phyloP scores from a whole-genome alignment of 352 stramenopile genomes.

The Phytophthora parvispora region DNA sequence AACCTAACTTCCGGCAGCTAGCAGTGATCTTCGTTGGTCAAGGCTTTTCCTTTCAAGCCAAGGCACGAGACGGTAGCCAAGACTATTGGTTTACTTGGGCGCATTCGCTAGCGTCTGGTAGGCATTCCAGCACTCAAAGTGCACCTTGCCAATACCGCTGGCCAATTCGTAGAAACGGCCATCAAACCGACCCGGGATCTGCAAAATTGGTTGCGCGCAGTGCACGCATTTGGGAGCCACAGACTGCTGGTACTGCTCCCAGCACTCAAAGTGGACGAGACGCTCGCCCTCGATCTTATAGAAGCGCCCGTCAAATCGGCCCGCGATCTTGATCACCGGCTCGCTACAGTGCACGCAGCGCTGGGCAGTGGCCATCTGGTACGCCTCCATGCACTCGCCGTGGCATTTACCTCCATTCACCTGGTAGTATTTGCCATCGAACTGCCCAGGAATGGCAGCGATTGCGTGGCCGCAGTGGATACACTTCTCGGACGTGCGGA shows the following conservation, averaged over 20 bases:
- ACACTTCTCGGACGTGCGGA: conserved; percentile 84
- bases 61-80: conserved; percentile 11
- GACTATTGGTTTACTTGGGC: conserved; percentile 17
- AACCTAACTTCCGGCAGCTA: too few relatives aligned
- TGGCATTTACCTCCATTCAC: conserved; percentile 83
- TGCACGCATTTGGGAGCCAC: conserved; percentile 86
- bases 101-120: conserved; percentile 64
- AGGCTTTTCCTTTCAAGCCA: conserved; percentile 30
- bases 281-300: conserved; percentile 83
- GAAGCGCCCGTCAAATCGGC: conserved; percentile 85
- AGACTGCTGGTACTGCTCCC: conserved; percentile 80
- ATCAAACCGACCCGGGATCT: conserved; percentile 80
- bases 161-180: conserved; percentile 89
- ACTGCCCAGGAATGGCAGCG: conserved; percentile 74
- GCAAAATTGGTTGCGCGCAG: conserved; percentile 76
- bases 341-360: conserved; percentile 79
- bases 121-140: conserved; percentile 89
- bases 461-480: conserved; percentile 84
- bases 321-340: conserved; percentile 73
- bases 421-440: conserved; percentile 87
- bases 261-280: conserved; percentile 90
- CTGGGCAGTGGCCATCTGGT: conserved; percentile 78
- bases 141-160: conserved; percentile 80
- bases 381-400: conserved; percentile 86
- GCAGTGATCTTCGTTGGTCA: neutral